Base-by-base conservation (phyloP, 176 grass and related monocot genomes). In the Ensete ventricosum region DNA sequence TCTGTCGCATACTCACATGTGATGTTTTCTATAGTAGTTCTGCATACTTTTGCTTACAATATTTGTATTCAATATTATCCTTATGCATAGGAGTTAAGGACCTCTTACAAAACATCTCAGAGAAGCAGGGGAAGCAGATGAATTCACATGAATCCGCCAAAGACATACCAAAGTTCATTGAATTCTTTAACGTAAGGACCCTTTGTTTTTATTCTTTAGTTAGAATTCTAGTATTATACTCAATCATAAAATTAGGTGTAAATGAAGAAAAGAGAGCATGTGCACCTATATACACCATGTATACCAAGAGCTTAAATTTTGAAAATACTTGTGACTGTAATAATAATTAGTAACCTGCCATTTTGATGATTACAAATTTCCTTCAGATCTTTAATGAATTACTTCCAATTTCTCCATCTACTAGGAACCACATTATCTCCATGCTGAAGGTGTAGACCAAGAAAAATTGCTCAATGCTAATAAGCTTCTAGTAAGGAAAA, bases 51-150 rank as follows among this genome's bases (percentile, higher is more conserved):
- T 7, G 50, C 14, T 50, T 49, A n/a, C 16, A 55, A 14, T 1
- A 14, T 11, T 49, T 62, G 17, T 48, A 67, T 25, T 2, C 2
- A 67, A 62, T 64, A 27, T 13, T 16, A 26, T 77, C 0, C 8
- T 52, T 60, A 14, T 67, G 52, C 82, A 82, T 73, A 98, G 95
- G 95, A 60, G 86, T 85, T 67, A 98, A 89, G 85, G 88, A 88
- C 26, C 67, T 98, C 69, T 84, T 98, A n/a, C 92, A 82, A 73
- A 93, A 84, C 81, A 68, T 98, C 81, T 98, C 95, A 68, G 95
- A 98, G 72, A 98, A 89, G 86, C 95, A 98, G 85, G 95, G 95
- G 55, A 98, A 80, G 83, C 80, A 85, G 78, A 98, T 98, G 95
- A 87, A 83, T 81, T 89, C 84, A 1, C 57, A 16, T 50, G 90